Percentiles rank a stretch among this genome's conserved stretches.
These are phyloP conservation scores for Lanzia echinophila DNA, from an alignment of 2,329 filamentous ascomycete species.

Conservation along the genomic window DNA sequence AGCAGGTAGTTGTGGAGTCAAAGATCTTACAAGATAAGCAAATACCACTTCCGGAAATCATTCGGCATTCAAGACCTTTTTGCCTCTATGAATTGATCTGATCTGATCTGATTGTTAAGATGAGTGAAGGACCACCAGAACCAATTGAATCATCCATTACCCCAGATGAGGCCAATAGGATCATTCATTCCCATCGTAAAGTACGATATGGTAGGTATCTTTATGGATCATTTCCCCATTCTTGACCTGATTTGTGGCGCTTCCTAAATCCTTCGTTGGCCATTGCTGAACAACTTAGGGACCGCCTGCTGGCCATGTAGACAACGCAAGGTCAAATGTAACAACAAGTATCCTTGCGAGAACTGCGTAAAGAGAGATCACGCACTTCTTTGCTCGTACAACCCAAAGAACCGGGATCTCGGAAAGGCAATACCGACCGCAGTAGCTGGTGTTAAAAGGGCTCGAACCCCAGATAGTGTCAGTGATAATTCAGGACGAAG, in stretches of 20 bases:
- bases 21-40: background rate
- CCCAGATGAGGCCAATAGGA: slow-evolving; percentile 58
- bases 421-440: slow-evolving; percentile 14
- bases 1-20: background rate
- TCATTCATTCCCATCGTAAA: slow-evolving; percentile 63
- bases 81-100: slow-evolving; percentile 4
- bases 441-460: slow-evolving; percentile 22
- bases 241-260: slow-evolving; percentile 1
- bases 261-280: background rate
- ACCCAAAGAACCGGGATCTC: slow-evolving; percentile 45
- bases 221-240: background rate
- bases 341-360: slow-evolving; percentile 62
- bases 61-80: slow-evolving; percentile 2
- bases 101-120: slow-evolving; percentile 12
- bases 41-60: slow-evolving; percentile 5
- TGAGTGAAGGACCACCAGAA: slow-evolving; percentile 19
- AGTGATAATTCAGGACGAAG: slow-evolving; percentile 25
- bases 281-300: slow-evolving; percentile 18
- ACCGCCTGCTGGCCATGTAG: slow-evolving; percentile 56
- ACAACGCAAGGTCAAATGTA: slow-evolving; percentile 63
- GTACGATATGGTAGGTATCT: slow-evolving; percentile 55
- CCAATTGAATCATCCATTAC: slow-evolving; percentile 22
- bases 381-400: slow-evolving; percentile 58
- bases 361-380: slow-evolving; percentile 63
- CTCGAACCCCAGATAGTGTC: slow-evolving; percentile 24